Base-by-base conservation (phyloP, 83 land plant genomes). In the Isoetes engelmannii region DNA sequence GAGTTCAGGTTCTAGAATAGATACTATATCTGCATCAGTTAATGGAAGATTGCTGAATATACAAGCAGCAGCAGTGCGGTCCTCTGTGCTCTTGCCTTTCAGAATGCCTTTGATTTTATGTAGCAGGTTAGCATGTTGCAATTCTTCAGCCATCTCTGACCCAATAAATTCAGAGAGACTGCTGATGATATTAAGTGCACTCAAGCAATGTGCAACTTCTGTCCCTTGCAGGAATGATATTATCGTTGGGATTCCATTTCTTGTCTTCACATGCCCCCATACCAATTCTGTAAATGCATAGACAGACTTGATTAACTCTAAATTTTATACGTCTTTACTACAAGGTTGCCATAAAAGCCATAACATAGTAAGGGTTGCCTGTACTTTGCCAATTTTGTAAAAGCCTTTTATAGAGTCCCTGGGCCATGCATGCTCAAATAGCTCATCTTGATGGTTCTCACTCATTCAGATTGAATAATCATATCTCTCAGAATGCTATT, bases 1-100 rank as follows among this genome's bases (percentile, higher is more conserved):
- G 49, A 80, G 68, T 53, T 54, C 60, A 46, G 46, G 19, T 63
- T 75, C 83, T 1, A 83, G 56, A 43, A 71, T 42, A 21, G 37
- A 12, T 18, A 69, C 44, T 15, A 63, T 4, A 10, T 54, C 66
- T 56, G 42, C 5, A 18, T 80, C 78, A 43, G 75, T 61, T 46
- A 83, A 48, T 6, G 78, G 73, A 47, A 83, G 64, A 48, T 83
- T 80, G 8, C 78, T 75, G 45, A 83, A 69, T 66, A 83, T 74
- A 61, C 45, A 59, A 10, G 83, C 81, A 44, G 81, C 79, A 19
- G 75, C 74, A 13, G 67, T 73, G 57, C 76, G 67, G 61, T 77
- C 83, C 48, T 57, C 42, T 6, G 37, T 48, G 46, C 71, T 68
- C 19, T 71, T 15, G 43, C 47, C 75, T 17, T 77, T 9, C 62